These are phyloP conservation scores for Quambalaria eucalypti DNA, from an alignment of 1,284 basidiomycete genomes.

Conservation along the genomic window DNA sequence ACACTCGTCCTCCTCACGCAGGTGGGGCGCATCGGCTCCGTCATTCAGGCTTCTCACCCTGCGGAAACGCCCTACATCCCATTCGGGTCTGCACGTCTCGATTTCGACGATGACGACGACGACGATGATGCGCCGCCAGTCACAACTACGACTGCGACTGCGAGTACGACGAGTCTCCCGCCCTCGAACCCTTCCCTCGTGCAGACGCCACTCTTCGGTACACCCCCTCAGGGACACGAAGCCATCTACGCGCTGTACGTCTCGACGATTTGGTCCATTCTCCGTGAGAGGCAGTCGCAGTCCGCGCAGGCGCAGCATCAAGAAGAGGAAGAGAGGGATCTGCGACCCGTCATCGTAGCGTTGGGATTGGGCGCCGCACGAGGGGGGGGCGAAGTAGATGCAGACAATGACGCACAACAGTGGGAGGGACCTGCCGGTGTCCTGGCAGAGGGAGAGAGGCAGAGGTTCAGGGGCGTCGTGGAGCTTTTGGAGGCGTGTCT, in stretches of 20 bases:
- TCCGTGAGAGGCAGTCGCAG: too few species aligned
- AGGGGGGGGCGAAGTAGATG: not conserved
- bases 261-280: not conserved
- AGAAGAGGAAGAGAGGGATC: not conserved
- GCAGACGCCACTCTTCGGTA: not conserved
- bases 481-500: too few species aligned
- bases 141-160: not conserved
- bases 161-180: not conserved
- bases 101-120: not conserved
- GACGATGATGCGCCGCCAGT: not conserved
- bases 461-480: too few species aligned
- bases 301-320: not conserved
- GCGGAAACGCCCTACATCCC: not conserved
- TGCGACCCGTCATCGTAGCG: not conserved
- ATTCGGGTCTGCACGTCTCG: not conserved
- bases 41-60: slow-evolving; percentile 44
- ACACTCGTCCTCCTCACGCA: slow-evolving; percentile 74
- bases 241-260: not conserved
- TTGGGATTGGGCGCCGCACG: not conserved
- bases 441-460: not conserved
- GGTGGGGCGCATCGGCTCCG: slow-evolving; percentile 71
- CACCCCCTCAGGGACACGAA: not conserved
- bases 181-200: not conserved
- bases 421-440: not conserved
- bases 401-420: too few species aligned